phyloP scores from a whole-genome alignment of 2,329 filamentous ascomycete species.

The Calonectria montana region DNA sequence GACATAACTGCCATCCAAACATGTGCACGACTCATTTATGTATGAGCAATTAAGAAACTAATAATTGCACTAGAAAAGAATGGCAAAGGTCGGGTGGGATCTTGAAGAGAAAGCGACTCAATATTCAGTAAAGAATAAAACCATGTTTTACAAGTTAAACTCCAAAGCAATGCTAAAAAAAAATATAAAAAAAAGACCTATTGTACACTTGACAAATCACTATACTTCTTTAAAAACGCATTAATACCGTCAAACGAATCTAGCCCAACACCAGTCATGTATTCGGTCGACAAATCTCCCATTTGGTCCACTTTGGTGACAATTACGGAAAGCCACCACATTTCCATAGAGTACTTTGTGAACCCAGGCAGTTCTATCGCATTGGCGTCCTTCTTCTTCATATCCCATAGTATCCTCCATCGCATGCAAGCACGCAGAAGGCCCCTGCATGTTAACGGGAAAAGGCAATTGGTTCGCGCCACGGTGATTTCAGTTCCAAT shows the following conservation, averaged over 20 bases:
- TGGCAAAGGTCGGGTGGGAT: neutral
- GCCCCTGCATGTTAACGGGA: neutral
- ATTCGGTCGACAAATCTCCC: neutral
- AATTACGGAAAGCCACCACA: conserved; percentile 5
- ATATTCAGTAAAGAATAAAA: too few species aligned
- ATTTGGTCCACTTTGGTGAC: conserved; percentile 14
- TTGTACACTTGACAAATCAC: neutral
- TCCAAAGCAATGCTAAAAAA: too few species aligned
- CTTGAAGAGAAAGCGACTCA: neutral
- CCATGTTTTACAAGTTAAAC: too few species aligned
- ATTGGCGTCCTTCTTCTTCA: neutral
- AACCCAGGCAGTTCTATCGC: neutral
- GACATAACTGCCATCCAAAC: too few species aligned
- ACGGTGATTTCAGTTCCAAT: neutral
- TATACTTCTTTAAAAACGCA: conserved; percentile 13
- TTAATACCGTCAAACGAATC: conserved; percentile 12
- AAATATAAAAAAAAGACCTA: neutral
- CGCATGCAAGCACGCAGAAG: conserved; percentile 20
- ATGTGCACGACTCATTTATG: neutral
- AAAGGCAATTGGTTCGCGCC: conserved; percentile 5
- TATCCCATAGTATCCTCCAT: conserved; percentile 24
- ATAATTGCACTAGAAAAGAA: neutral
- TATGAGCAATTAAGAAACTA: neutral
- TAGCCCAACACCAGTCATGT: conserved; percentile 4
- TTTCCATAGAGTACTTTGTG: conserved; percentile 17